Conservation (phyloP, 1,284 basidiomycete species). For the Moesziomyces sp. region DNA sequence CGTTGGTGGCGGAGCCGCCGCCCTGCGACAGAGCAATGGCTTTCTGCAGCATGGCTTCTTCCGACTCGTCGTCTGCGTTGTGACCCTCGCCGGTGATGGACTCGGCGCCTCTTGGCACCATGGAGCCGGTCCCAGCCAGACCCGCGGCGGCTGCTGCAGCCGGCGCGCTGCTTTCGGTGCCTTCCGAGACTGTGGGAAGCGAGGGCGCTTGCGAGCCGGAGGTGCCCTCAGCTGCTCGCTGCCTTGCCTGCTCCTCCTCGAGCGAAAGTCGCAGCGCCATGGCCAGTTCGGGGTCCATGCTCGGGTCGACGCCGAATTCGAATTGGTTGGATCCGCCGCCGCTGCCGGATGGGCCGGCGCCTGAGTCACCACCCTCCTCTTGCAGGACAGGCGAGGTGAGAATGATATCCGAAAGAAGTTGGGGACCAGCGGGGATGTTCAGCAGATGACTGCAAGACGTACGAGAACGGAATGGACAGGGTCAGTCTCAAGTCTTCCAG, state of each 20-base stretch:
- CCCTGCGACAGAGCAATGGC: slow-evolving; percentile 58
- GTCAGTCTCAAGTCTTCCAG: neutral
- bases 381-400: slow-evolving; percentile 84
- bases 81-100: slow-evolving; percentile 57
- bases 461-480: neutral
- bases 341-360: slow-evolving; percentile 69
- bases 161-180: slow-evolving; percentile 16
- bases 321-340: slow-evolving; percentile 70
- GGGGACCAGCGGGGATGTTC: slow-evolving; percentile 78
- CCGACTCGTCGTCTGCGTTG: slow-evolving; percentile 52
- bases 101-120: slow-evolving; percentile 59
- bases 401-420: slow-evolving; percentile 85
- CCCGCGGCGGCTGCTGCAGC: slow-evolving; percentile 23
- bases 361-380: slow-evolving; percentile 74
- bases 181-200: slow-evolving; percentile 51
- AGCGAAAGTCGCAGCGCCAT: slow-evolving; percentile 98
- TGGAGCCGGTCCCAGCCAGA: slow-evolving; percentile 55
- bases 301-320: slow-evolving; percentile 93
- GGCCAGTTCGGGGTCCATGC: slow-evolving; percentile 93
- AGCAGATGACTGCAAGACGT: slow-evolving; percentile 74
- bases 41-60: slow-evolving; percentile 62
- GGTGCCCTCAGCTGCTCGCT: slow-evolving; percentile 67
- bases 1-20: slow-evolving; percentile 24
- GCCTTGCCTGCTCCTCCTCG: slow-evolving; percentile 93
- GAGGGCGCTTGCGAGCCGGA: slow-evolving; percentile 41